Evolutionary conservation across 169 alveolate genomes (phyloP).

Genomic region (Babesia microti): DNA sequence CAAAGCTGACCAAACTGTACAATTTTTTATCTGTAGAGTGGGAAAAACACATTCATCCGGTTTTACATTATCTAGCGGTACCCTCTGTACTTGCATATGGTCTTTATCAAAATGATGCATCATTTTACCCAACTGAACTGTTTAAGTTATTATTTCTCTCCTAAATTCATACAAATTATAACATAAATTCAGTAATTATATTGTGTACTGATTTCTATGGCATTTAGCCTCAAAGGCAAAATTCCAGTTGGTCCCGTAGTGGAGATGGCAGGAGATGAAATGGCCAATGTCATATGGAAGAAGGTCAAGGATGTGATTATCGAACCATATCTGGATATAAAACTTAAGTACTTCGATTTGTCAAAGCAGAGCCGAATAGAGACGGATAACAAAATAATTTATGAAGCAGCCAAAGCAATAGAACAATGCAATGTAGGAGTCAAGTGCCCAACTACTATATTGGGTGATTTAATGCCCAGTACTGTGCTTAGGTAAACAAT

Average conservation of each 20-base stretch:
- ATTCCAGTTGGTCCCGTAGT: conserved; percentile 59
- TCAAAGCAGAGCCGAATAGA: conserved; percentile 68
- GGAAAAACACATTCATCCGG: no score
- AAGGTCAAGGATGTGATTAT: conserved; percentile 72
- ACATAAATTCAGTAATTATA: no score
- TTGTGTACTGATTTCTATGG: no score
- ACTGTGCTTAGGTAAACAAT: conserved; percentile 59
- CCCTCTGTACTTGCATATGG: no score
- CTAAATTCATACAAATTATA: no score
- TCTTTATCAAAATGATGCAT: no score
- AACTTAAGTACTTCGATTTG: conserved; percentile 72
- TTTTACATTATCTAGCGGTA: no score
- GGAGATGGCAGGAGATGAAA: conserved; percentile 84
- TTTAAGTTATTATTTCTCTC: no score
- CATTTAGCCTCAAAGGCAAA: conserved; percentile 8
- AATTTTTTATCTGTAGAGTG: no score
- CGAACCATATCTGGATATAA: conserved; percentile 74
- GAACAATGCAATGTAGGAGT: conserved; percentile 72
- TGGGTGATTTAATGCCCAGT: conserved; percentile 64
- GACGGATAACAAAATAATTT: conserved; percentile 73
- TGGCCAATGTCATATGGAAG: conserved; percentile 80
- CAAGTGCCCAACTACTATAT: conserved; percentile 84
- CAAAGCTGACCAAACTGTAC: no score
- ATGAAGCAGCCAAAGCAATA: conserved; percentile 79
- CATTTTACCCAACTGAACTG: no score